Evolutionary conservation across 2,329 filamentous ascomycete species (phyloP), one percentile per base, ranked within the genome.

Genomic region (Emydomyces testavorans): DNA sequence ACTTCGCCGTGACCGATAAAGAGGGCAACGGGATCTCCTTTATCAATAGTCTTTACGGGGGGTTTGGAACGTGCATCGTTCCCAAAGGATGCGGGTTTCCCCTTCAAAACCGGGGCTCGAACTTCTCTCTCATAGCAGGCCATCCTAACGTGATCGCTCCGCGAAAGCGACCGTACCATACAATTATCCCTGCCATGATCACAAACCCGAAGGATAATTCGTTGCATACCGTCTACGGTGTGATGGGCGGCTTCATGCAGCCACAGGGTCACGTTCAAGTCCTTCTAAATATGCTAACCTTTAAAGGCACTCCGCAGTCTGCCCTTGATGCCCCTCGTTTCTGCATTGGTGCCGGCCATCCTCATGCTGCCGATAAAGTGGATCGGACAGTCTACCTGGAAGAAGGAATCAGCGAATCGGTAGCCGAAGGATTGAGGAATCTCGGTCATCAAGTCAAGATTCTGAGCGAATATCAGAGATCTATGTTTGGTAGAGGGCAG

Each of bases 181-280:
- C 92, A 46, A 96, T 98, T 64, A 98, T 98, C 58, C 90, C 92
- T 0, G 90, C 85, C 0, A 76, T 96, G 64, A 79, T 90, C 15
- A 96, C 92, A 0, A 87, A 92, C 56, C 63, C 78, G 15, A 68
- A 70, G 3, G 87, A 93, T 57, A 78, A 78, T 21, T 81, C 77
- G 41, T 68, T 96, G 49, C 85, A 94, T 64, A 83, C 79, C 3
- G 84, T 94, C 0, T 95, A 90, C 59, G 92, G 92, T 46, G 90
- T 96, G 51, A 96, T 96, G 92, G 92, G 92, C 45, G 90, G 88
- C 2, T 96, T 93, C 67, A 96, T 96, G 85, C 92, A 98, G 68
- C 92, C 92, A 0, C 92, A 96, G 66, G 92, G 90, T 18, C 92
- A 96, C 52, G 82, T 96, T 0, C 92, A 96, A 65, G 88, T 94